Percentiles rank a stretch among this genome's conserved stretches.
Evolutionary conservation across 257 asterid genomes (phyloP).

Genomic region (Solanum rostratum): DNA sequence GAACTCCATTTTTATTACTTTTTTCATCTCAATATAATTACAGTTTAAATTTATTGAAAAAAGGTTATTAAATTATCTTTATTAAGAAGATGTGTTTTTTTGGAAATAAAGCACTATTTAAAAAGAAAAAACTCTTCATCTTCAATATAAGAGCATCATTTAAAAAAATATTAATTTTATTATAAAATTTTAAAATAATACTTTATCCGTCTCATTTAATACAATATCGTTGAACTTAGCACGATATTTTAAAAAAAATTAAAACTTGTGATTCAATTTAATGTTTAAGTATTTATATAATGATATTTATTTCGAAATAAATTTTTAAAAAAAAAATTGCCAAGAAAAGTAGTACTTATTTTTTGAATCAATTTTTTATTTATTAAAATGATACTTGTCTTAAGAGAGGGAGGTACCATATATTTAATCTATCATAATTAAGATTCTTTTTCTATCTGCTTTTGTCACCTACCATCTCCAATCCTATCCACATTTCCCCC

Average conservation of each 20-base stretch:
- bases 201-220: too few relatives aligned
- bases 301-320: too few relatives aligned
- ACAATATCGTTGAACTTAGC: too few relatives aligned
- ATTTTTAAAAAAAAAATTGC: too few relatives aligned
- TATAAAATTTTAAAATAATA: neutral
- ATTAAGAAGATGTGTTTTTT: neutral
- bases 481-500: neutral
- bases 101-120: neutral
- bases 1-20: neutral
- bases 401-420: neutral
- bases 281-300: too few relatives aligned
- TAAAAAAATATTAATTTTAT: neutral
- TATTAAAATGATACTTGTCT: neutral
- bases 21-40: neutral
- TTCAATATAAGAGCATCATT: neutral
- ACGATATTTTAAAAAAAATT: too few relatives aligned
- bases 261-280: too few relatives aligned
- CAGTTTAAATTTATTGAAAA: too few relatives aligned
- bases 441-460: neutral
- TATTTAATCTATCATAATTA: neutral
- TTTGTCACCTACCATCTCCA: constrained; percentile 6
- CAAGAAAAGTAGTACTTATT: too few relatives aligned
- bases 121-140: neutral
- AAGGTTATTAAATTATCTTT: neutral
- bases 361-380: neutral